These are phyloP conservation scores for Uromyces viciae-fabae DNA, from an alignment of 1,284 basidiomycete species.

Conservation along the genomic window DNA sequence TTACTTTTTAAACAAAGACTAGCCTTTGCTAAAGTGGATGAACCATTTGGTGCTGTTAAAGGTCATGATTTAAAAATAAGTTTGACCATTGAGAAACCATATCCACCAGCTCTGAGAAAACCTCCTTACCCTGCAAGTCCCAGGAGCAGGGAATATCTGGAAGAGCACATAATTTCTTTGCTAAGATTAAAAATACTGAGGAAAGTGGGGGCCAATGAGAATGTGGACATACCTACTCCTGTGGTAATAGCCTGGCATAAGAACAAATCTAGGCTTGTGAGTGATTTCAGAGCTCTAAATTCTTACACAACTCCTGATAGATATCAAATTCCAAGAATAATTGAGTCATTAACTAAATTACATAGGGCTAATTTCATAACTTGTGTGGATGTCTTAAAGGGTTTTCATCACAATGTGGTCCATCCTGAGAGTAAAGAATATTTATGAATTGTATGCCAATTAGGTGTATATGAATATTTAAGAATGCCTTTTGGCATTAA, in stretches of 20 bases:
- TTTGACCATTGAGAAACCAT: conserved; percentile 1
- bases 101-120: neutral
- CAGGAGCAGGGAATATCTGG: neutral
- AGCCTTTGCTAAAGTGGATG: neutral
- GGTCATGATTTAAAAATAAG: neutral
- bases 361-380: neutral
- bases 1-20: no score
- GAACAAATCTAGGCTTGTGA: neutral
- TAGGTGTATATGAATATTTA: conserved; percentile 4
- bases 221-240: conserved; percentile 11
- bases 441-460: neutral
- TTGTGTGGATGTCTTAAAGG: conserved; percentile 7
- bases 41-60: neutral
- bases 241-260: neutral
- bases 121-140: conserved; percentile 9
- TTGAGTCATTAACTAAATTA: neutral
- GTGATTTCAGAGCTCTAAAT: conserved; percentile 16
- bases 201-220: neutral
- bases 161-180: neutral
- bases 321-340: neutral
- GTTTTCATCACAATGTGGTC: conserved; percentile 12
- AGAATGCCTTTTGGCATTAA: conserved; percentile 24
- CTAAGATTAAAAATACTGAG: neutral
- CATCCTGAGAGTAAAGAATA: neutral
- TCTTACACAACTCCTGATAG: conserved; percentile 4